phyloP scores from a whole-genome alignment of 495 filamentous ascomycete species.

The Aspergillus avenaceus region DNA sequence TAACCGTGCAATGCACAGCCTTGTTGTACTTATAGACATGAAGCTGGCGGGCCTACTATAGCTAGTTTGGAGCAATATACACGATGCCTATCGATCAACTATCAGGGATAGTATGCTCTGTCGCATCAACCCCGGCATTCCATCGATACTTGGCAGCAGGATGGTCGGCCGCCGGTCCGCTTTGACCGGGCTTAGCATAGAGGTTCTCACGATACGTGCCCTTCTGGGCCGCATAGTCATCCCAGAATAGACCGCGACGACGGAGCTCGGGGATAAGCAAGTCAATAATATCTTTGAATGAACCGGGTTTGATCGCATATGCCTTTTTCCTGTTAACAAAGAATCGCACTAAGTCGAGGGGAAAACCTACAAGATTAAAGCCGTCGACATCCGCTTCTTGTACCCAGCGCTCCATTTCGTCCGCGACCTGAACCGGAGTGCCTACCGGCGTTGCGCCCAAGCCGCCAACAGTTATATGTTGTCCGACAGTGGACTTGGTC shows the following conservation, averaged over 20 bases:
- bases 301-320: conserved; percentile 57
- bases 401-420: conserved; percentile 59
- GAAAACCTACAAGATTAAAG: conserved; percentile 51
- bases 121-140: conserved; percentile 39
- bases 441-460: conserved; percentile 51
- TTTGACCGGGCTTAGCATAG: conserved; percentile 35
- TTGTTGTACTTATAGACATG: no score
- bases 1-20: no score
- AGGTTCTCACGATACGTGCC: conserved; percentile 50
- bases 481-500: conserved; percentile 59
- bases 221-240: conserved; percentile 41
- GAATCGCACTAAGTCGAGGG: not conserved
- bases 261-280: conserved; percentile 43
- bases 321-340: conserved; percentile 28
- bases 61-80: no score
- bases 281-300: conserved; percentile 61
- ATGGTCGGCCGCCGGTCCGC: conserved; percentile 42
- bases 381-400: conserved; percentile 60
- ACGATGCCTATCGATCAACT: not conserved
- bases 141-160: conserved; percentile 48
- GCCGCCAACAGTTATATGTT: conserved; percentile 61
- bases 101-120: conserved; percentile 17
- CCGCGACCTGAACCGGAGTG: conserved; percentile 53
- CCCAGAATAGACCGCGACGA: conserved; percentile 44
- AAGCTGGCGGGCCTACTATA: no score